These are phyloP conservation scores for Ceratocystis alfenasii DNA, from an alignment of 2,329 filamentous ascomycete species.

Conservation along the genomic window DNA sequence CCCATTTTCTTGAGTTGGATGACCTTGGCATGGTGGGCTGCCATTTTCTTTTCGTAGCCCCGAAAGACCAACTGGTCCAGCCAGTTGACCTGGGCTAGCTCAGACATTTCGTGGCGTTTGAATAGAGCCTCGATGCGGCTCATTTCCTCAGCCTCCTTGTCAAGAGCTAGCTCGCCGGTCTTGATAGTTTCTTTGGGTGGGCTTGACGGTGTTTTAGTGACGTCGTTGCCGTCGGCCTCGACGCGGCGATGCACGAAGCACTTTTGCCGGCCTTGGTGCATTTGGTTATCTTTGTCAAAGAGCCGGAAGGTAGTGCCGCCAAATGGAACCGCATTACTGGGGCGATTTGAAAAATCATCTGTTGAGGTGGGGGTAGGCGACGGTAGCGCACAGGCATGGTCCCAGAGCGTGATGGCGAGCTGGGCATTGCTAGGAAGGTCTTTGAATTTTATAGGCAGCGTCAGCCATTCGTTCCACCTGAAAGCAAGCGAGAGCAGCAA, in stretches of 20 bases:
- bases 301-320: slow-evolving; percentile 83
- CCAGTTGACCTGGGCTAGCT: slow-evolving; percentile 88
- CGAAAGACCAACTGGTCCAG: slow-evolving; percentile 89
- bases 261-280: slow-evolving; percentile 86
- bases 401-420: slow-evolving; percentile 90
- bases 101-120: slow-evolving; percentile 97
- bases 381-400: slow-evolving; percentile 32
- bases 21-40: slow-evolving; percentile 31
- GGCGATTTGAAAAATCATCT: slow-evolving; percentile 59
- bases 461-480: slow-evolving; percentile 94
- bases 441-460: slow-evolving; percentile 72
- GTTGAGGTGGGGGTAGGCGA: slow-evolving; percentile 29
- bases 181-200: slow-evolving; percentile 42
- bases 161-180: slow-evolving; percentile 39
- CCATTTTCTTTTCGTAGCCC: slow-evolving; percentile 57
- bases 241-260: slow-evolving; percentile 74
- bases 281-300: slow-evolving; percentile 85
- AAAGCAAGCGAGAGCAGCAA: slow-evolving; percentile 20
- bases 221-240: slow-evolving; percentile 72
- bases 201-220: slow-evolving; percentile 59
- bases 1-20: slow-evolving; percentile 32
- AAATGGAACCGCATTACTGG: slow-evolving; percentile 76
- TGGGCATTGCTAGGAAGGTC: slow-evolving; percentile 70
- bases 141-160: slow-evolving; percentile 68
- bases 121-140: slow-evolving; percentile 80